A percentile compares a stretch with the other conserved stretches of the same genome.
Evolutionary conservation across 1,284 basidiomycete species (phyloP).

Genomic region (Marasmius sp.): DNA sequence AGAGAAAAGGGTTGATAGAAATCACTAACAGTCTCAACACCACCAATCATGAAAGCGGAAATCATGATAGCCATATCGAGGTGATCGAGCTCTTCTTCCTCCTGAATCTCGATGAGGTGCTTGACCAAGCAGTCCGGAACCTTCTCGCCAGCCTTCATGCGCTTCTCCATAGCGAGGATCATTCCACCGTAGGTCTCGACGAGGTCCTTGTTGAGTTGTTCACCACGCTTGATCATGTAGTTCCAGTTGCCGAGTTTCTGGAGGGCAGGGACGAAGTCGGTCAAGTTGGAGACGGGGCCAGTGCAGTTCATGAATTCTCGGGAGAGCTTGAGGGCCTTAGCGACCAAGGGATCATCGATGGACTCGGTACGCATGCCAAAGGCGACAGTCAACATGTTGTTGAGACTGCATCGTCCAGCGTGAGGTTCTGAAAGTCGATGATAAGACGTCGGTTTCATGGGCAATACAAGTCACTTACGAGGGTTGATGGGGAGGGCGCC

Average conservation of each 20-base stretch:
- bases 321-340: conserved; percentile 27
- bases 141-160: conserved; percentile 26
- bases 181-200: conserved; percentile 32
- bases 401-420: conserved; percentile 8
- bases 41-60: conserved; percentile 40
- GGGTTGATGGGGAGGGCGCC: conserved; percentile 37
- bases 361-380: conserved; percentile 35
- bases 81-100: conserved; percentile 36
- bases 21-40: conserved; percentile 37
- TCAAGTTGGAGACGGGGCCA: conserved; percentile 38
- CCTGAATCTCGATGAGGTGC: conserved; percentile 31
- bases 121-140: conserved; percentile 37
- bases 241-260: conserved; percentile 30
- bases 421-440: background rate
- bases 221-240: conserved; percentile 28
- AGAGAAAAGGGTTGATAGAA: background rate
- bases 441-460: background rate
- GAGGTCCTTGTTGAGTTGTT: conserved; percentile 32
- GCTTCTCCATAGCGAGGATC: conserved; percentile 25
- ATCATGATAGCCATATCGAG: conserved; percentile 38
- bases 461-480: conserved; percentile 18
- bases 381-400: conserved; percentile 36
- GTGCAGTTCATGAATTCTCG: conserved; percentile 37
- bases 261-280: conserved; percentile 38
- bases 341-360: conserved; percentile 31